These are phyloP conservation scores for Candida andamanensis DNA, from an alignment of 805 yeast genomes.

Conservation along the genomic window DNA sequence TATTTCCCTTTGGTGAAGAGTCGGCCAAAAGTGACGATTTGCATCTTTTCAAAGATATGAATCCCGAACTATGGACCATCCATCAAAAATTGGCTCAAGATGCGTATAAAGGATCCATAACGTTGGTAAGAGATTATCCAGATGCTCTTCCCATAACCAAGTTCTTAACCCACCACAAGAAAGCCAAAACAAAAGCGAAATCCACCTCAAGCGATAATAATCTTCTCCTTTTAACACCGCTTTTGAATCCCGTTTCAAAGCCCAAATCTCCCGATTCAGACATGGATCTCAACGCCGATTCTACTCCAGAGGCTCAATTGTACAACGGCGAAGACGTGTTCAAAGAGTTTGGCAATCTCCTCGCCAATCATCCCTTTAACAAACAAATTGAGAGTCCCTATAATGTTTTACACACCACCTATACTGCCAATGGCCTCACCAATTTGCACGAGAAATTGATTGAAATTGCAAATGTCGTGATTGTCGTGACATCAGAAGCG, in stretches of 20 bases:
- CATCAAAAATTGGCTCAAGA: conserved; percentile 40
- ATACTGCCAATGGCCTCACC: conserved; percentile 55
- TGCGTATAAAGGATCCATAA: conserved; percentile 49
- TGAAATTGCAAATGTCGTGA: conserved; percentile 47
- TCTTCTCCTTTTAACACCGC: conserved; percentile 33
- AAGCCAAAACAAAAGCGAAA: conserved; percentile 20
- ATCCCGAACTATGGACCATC: conserved; percentile 31
- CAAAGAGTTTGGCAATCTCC: conserved; percentile 44
- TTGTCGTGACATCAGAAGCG: conserved; percentile 54
- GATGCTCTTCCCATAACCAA: conserved; percentile 45
- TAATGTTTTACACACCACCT: conserved; percentile 52
- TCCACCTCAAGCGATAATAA: conserved; percentile 16
- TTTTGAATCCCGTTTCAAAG: conserved; percentile 32
- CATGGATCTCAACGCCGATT: conserved; percentile 1
- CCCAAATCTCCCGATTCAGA: conserved; percentile 2
- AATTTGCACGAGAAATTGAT: conserved; percentile 50
- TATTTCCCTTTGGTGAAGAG: conserved; percentile 33
- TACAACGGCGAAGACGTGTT: conserved; percentile 49
- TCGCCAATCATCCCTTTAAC: conserved; percentile 32
- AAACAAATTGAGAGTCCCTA: conserved; percentile 24
- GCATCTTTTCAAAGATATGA: conserved; percentile 20
- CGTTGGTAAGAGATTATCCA: conserved; percentile 50
- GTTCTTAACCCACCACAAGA: conserved; percentile 25
- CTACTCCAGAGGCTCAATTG: conserved; percentile 13
- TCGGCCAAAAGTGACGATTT: conserved; percentile 17